Evolutionary conservation across 371 early-diverging fungal species (phyloP).

Genomic region (Mortierella sp.): DNA sequence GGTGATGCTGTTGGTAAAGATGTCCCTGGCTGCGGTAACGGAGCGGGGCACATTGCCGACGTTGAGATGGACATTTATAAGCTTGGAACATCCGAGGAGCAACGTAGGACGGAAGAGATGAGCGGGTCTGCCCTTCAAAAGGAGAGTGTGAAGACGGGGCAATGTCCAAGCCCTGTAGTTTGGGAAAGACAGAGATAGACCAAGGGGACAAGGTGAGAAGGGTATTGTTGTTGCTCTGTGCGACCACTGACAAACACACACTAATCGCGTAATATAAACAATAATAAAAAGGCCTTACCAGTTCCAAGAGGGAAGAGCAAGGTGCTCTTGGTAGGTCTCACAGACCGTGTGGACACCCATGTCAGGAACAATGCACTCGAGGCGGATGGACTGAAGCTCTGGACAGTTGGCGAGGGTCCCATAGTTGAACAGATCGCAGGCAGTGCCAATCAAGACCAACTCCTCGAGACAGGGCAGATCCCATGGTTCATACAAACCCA

Average conservation of each 20-base stretch:
- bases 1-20: neutral
- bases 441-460: constrained; percentile 23
- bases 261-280: neutral
- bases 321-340: constrained; percentile 10
- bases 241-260: neutral
- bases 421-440: constrained; percentile 32
- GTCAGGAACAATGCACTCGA: constrained; percentile 14
- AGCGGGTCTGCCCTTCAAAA: constrained; percentile 24
- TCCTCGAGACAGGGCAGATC: constrained; percentile 22
- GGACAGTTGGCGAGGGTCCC: constrained; percentile 15
- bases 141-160: constrained; percentile 18
- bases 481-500: constrained; percentile 23
- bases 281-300: constrained; percentile 18
- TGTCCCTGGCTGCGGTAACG: constrained; percentile 12
- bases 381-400: constrained; percentile 13
- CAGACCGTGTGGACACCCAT: constrained; percentile 9
- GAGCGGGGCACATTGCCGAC: constrained; percentile 10
- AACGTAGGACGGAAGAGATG: constrained; percentile 29
- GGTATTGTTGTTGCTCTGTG: neutral
- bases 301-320: constrained; percentile 20
- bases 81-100: constrained; percentile 20
- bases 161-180: constrained; percentile 29
- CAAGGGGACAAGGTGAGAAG: neutral
- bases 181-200: neutral
- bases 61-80: constrained; percentile 18